Percentiles rank a stretch among this genome's conserved stretches.
phyloP scores from a whole-genome alignment of 352 stramenopile genomes.

The Peronospora tabacina region DNA sequence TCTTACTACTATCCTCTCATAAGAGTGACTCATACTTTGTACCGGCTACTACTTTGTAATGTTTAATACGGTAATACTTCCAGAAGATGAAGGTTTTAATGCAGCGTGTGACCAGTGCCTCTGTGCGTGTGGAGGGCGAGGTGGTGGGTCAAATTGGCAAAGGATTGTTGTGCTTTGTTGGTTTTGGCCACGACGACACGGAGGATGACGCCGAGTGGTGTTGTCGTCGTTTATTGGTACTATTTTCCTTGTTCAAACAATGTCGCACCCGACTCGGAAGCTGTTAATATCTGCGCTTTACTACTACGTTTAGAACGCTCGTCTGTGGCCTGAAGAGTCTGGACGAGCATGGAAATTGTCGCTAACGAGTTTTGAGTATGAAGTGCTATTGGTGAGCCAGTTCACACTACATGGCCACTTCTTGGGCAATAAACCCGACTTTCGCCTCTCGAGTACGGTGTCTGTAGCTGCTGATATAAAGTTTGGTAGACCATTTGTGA shows the following conservation, averaged over 20 bases:
- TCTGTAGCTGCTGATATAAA: not conserved
- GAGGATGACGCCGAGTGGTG: slow-evolving; percentile 79
- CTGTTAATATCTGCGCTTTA: not conserved
- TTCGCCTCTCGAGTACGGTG: slow-evolving; percentile 69
- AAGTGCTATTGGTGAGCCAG: slow-evolving; percentile 84
- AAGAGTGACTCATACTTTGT: too few relatives aligned
- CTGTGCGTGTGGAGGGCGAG: slow-evolving; percentile 67
- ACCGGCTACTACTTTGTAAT: too few relatives aligned
- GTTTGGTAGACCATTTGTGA: not conserved
- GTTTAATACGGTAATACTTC: too few relatives aligned
- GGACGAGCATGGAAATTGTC: slow-evolving; percentile 56
- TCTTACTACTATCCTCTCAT: too few relatives aligned
- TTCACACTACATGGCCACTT: slow-evolving; percentile 83
- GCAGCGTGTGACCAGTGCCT: slow-evolving; percentile 73
- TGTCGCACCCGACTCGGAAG: not conserved
- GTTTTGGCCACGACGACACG: slow-evolving; percentile 67
- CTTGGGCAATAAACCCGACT: slow-evolving; percentile 80
- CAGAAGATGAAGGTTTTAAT: slow-evolving; percentile 64
- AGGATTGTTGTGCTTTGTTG: slow-evolving; percentile 72
- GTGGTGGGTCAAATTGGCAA: slow-evolving; percentile 69
- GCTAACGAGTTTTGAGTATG: slow-evolving; percentile 48
- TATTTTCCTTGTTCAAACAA: not conserved
- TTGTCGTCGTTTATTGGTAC: slow-evolving; percentile 69
- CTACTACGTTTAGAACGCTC: slow-evolving; percentile 49
- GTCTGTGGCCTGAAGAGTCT: slow-evolving; percentile 65